These are phyloP conservation scores for Blastobotrys attinorum DNA, from an alignment of 805 yeast species.

Conservation along the genomic window DNA sequence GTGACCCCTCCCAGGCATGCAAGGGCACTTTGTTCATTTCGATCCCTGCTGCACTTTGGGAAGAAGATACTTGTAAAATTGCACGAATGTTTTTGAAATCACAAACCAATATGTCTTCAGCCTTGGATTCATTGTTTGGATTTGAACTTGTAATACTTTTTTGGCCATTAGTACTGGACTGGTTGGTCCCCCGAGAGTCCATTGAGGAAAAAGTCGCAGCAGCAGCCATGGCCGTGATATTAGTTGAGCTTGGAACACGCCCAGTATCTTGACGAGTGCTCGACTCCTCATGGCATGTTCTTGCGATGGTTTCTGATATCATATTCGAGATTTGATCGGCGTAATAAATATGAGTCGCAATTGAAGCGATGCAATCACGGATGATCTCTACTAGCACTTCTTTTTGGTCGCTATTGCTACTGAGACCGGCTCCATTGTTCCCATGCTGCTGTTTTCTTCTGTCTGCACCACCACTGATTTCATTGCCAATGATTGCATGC, in stretches of 20 bases:
- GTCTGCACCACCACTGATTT: slow-evolving; percentile 3
- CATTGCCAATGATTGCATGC: slow-evolving; percentile 15
- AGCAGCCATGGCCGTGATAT: not conserved
- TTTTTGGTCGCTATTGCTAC: no score
- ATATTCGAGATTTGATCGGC: slow-evolving; percentile 82
- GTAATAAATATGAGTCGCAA: slow-evolving; percentile 74
- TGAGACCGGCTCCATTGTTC: no score
- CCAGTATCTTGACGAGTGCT: no score
- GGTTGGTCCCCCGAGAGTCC: not conserved
- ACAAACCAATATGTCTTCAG: slow-evolving; percentile 9
- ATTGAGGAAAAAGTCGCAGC: not conserved
- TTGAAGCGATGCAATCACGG: slow-evolving; percentile 49
- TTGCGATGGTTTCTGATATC: slow-evolving; percentile 50
- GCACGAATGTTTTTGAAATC: slow-evolving; percentile 21
- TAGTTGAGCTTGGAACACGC: not conserved
- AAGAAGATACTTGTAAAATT: slow-evolving; percentile 11
- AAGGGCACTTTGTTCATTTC: slow-evolving; percentile 12
- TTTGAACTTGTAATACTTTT: not conserved
- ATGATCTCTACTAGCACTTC: not conserved
- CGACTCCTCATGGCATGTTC: slow-evolving; percentile 18
- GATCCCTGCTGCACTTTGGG: not conserved
- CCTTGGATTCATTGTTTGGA: no score
- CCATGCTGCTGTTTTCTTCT: no score
- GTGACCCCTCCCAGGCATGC: slow-evolving; percentile 27
- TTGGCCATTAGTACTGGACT: not conserved